Evolutionary conservation across 179 eudicot genomes (phyloP), one percentile per base, ranked within the genome.

Genomic region (Carnegiea gigantea): DNA sequence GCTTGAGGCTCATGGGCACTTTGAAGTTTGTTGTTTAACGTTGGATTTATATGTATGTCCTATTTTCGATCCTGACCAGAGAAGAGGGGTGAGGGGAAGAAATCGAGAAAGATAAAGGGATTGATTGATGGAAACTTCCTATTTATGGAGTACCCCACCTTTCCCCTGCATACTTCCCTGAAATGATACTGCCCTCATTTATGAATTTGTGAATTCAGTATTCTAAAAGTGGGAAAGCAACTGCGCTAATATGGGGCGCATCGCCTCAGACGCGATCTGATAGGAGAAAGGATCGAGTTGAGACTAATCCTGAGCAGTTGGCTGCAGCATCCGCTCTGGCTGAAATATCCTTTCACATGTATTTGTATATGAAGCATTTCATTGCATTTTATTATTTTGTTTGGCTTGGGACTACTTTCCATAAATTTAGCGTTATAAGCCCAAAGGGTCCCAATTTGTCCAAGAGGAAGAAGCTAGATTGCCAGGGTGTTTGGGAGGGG

Each of bases 231-330:
- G 98, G 99, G 73, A 83, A 82, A 76, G 83, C 87, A 40, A 92
- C 94, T 80, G 99, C 99, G 74, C 84, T 92, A 87, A 94, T 96
- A 74, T 96, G 99, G 99, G 99, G 93, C 71, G 99, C 98, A 78
- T 86, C 92, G 70, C 98, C 99, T 57, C 99, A 96, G 79, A 92
- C 97, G 73, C 95, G 99, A 48, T 94, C 90, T 73, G 99, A 96
- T 88, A 88, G 99, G 84, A 88, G 85, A 80, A 96, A 96, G 86
- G 99, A 96, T 75, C 89, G 99, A 79, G 99, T 96, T 49, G 99
- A 96, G 90, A 96, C 99, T 60, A 96, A 96, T 83, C 99, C 99
- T 33, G 99, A 96, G 81, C 99, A 96, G 86, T 84, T 96, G 87
- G 93, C 99, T 83, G 99, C 99, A 67, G 99, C 99, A 86, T 90